These are phyloP conservation scores for Cotoneaster glaucophyllus DNA, from an alignment of 306 rosid genomes.

Conservation along the genomic window DNA sequence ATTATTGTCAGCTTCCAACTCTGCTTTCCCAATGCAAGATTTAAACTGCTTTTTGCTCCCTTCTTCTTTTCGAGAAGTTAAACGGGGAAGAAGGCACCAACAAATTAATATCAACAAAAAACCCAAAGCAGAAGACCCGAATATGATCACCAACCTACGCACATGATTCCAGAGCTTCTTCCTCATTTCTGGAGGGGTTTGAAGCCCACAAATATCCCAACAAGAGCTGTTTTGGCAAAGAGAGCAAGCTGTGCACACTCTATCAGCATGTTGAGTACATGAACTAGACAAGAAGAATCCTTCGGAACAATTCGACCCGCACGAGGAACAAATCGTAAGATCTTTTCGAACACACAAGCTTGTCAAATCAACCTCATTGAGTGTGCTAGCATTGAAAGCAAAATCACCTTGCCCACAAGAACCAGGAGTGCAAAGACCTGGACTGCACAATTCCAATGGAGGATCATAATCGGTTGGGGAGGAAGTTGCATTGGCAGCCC, in stretches of 20 bases:
- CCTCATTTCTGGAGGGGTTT: slow-evolving; percentile 31
- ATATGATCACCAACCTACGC: slow-evolving; percentile 35
- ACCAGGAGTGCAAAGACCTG: slow-evolving; percentile 61
- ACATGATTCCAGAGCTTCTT: slow-evolving; percentile 45
- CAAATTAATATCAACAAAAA: slow-evolving; percentile 42
- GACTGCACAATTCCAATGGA: slow-evolving; percentile 87
- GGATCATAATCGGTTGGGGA: slow-evolving; percentile 47
- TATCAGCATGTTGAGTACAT: slow-evolving; percentile 55
- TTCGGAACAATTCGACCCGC: slow-evolving; percentile 73
- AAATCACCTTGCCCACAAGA: slow-evolving; percentile 46
- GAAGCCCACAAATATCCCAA: slow-evolving; percentile 48
- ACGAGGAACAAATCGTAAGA: slow-evolving; percentile 73
- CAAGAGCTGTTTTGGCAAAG: slow-evolving; percentile 96
- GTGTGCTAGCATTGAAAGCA: slow-evolving; percentile 70
- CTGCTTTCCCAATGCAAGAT: slow-evolving; percentile 51
- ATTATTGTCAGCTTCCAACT: slow-evolving; percentile 43
- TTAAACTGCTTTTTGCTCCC: slow-evolving; percentile 45
- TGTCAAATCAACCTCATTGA: slow-evolving; percentile 63
- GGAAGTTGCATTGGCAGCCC: slow-evolving; percentile 50
- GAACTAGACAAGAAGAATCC: slow-evolving; percentile 83
- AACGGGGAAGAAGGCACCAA: slow-evolving; percentile 40
- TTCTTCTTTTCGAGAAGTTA: neutral
- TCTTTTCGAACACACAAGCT: slow-evolving; percentile 64
- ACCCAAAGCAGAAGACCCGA: slow-evolving; percentile 48
- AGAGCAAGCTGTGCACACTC: slow-evolving; percentile 86